Base-by-base conservation (phyloP, 164 flowering plant species). In the Santalum album region DNA sequence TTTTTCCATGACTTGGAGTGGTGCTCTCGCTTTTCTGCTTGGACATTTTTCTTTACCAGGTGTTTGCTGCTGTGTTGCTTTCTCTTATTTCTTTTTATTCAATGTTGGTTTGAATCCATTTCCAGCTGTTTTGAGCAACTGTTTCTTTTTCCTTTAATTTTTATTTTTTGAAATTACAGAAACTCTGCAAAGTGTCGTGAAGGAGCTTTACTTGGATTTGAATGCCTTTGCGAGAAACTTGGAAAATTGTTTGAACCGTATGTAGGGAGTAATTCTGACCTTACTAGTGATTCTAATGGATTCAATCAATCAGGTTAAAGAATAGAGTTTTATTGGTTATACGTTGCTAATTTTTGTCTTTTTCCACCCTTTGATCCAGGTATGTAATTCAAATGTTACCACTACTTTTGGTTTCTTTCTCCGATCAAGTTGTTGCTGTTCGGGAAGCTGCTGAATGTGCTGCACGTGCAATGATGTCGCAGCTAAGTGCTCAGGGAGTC, bases 391-490 rank as follows among this genome's bases (percentile, higher is more conserved):
- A 81, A 61, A 79, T 90, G 90, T 64, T 94, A 59, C 97, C 99
- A 25, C 55, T 90, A 44, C 95, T 94, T 59, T 68, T 94, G 72
- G 84, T 81, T 50, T 87, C 96, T 15, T 94, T 94, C 74, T 94
- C 99, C 48, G 99, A 94, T 74, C 99, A 74, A 90, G 96, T 94
- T 54, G 64, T 78, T 62, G 99, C 99, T 43, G 97, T 94, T 49
- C 92, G 99, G 58, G 99, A 94, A 59, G 96, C 95, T 59, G 96
- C 99, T 40, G 99, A 94, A 69, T 75, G 96, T 75, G 99, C 99
- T 61, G 97, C 99, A 56, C 96, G 99, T 61, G 91, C 99, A 59
- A 90, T 94, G 99, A 94, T 94, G 99, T 84, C 99, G 53, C 90
- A 90, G 56, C 95, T 94, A 43, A 85, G 69, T 75, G 97, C 82